Evolutionary conservation across 2,329 filamentous ascomycete genomes (phyloP).

Genomic region (Fusarium miscanthi): DNA sequence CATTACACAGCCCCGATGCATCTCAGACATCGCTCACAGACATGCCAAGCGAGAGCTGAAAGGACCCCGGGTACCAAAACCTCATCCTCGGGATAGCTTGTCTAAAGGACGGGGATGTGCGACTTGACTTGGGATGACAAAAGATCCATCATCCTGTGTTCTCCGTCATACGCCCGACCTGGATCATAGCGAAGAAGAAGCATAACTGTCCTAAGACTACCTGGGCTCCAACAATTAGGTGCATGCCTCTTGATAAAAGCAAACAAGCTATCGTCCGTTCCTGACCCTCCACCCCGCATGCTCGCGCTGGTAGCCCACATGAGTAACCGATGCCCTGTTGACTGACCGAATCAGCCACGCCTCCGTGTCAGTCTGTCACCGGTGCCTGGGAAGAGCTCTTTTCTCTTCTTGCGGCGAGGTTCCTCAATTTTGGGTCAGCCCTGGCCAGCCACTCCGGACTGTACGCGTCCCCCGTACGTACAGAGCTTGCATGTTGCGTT

Average conservation of each 20-base stretch:
- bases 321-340: constrained; percentile 2
- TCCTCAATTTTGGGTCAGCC: constrained; percentile 21
- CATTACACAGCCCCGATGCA: constrained; percentile 38
- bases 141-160: constrained; percentile 14
- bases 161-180: neutral
- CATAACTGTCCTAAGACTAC: neutral
- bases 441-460: constrained; percentile 25
- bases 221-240: neutral
- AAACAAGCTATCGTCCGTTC: neutral
- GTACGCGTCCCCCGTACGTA: constrained; percentile 12
- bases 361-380: constrained; percentile 7
- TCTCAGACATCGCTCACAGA: constrained; percentile 7
- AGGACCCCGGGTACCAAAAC: constrained; percentile 1
- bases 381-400: constrained; percentile 14
- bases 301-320: constrained; percentile 22
- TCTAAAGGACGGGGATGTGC: neutral
- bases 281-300: constrained; percentile 4
- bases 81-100: constrained; percentile 16
- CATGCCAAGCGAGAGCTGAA: constrained; percentile 41
- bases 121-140: constrained; percentile 6
- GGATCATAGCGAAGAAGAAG: neutral
- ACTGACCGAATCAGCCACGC: constrained; percentile 13
- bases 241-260: neutral
- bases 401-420: neutral
- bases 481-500: constrained; percentile 8